Evolutionary conservation across 2,329 filamentous ascomycete genomes (phyloP), one percentile per base, ranked within the genome.

Genomic region (Ophiostoma sp.): DNA sequence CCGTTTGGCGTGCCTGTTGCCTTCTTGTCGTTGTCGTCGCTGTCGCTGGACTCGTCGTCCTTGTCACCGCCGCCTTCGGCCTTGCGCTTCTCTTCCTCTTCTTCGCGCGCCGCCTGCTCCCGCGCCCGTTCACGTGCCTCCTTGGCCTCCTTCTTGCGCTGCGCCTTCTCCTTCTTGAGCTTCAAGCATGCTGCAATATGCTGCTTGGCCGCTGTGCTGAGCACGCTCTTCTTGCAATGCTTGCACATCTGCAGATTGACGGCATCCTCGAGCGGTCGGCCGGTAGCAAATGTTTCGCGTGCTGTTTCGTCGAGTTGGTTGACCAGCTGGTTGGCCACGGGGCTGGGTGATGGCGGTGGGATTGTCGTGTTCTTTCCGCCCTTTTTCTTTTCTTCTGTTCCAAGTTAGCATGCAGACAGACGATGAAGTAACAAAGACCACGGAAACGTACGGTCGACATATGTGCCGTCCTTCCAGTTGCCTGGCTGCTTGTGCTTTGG

Each of bases 171-270:
- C 74, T 89, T 92, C 79, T 96, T 97, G 68, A 93, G 86, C 73
- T 89, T 89, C 69, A 97, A 80, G 74, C 94, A 99, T 63, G 89
- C 87, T 49, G 89, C 88, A 70, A 97, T 92, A 75, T 99, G 94
- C 18, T 86, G 85, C 69, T 89, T 89, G 1, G 91, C 90, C 0
- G 87, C 88, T 44, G 87, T 87, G 74, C 89, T 90, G 14, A 95
- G 82, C 12, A 97, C 86, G 66, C 90, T 90, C 74, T 96, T 93
- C 79, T 95, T 97, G 81, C 94, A 99, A 77, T 96, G 92, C 77
- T 95, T 97, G 84, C 94, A 99, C 73, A 90, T 84, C 66, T 95
- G 88, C 9, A 92, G 84, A 71, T 96, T 92, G 11, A 90, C 85
- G 68, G 83, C 83, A 75, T 97, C 93, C 73, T 93, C 89, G 73